These are phyloP conservation scores for Neocallimastix lanati DNA, from an alignment of 192 early-diverging fungal genomes.

Conservation along the genomic window DNA sequence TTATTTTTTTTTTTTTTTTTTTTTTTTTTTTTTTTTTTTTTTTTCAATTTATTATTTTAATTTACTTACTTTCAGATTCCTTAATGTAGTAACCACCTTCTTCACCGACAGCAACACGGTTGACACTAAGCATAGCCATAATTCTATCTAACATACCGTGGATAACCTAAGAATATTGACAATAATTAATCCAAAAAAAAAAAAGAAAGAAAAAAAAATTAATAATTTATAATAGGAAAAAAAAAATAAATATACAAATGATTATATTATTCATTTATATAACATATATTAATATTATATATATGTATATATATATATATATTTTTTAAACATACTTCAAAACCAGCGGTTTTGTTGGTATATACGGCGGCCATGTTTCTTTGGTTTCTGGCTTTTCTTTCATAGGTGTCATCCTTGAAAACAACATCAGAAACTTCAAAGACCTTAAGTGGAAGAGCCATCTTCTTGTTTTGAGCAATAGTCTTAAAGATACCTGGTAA, in stretches of 20 bases:
- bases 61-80: constrained; percentile 50
- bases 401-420: constrained; percentile 63
- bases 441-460: constrained; percentile 70
- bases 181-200: no score
- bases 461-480: constrained; percentile 57
- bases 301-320: no score
- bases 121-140: constrained; percentile 58
- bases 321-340: constrained; percentile 57
- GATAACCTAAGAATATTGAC: constrained; percentile 31
- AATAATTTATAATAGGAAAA: no score
- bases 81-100: constrained; percentile 58
- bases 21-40: no score
- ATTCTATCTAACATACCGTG: constrained; percentile 83
- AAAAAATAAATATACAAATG: no score
- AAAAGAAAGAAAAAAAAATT: no score
- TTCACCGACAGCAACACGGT: constrained; percentile 19
- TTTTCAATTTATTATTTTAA: no score
- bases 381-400: constrained; percentile 71
- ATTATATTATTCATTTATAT: no score
- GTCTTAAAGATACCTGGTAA: constrained; percentile 91
- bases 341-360: constrained; percentile 61
- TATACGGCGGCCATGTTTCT: constrained; percentile 74
- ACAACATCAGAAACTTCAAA: constrained; percentile 95
- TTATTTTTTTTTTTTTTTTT: no score
- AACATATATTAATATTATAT: no score